These are phyloP conservation scores for Boletus rubroflammeus DNA, from an alignment of 768 basidiomycete species.

Conservation along the genomic window DNA sequence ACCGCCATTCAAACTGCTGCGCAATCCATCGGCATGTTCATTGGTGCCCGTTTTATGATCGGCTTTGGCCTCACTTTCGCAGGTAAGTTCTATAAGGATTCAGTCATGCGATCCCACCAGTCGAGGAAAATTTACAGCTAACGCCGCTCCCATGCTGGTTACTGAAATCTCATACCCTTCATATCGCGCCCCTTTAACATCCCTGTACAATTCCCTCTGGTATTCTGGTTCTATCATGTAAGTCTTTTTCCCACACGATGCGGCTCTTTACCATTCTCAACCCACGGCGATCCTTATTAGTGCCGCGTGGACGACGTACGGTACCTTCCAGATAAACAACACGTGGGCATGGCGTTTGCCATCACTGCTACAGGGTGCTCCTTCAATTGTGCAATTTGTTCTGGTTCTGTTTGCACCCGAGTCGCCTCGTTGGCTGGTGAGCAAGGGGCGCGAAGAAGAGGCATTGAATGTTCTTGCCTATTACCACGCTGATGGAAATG, in stretches of 20 bases:
- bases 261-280: neutral
- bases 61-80: constrained; percentile 77
- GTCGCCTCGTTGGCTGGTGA: constrained; percentile 80
- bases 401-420: constrained; percentile 74
- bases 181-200: constrained; percentile 76
- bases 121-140: constrained; percentile 36
- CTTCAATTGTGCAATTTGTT: constrained; percentile 61
- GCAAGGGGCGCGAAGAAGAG: constrained; percentile 66
- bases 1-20: constrained; percentile 68
- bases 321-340: constrained; percentile 64
- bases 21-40: constrained; percentile 74
- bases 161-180: constrained; percentile 84
- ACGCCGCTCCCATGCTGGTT: constrained; percentile 79
- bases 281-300: constrained; percentile 25
- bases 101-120: neutral
- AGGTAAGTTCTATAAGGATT: constrained; percentile 31
- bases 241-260: constrained; percentile 21
- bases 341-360: constrained; percentile 85
- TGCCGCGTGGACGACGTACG: constrained; percentile 84
- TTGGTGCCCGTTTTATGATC: constrained; percentile 74
- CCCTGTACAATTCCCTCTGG: constrained; percentile 82
- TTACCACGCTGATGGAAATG: constrained; percentile 78
- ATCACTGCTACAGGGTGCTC: constrained; percentile 66
- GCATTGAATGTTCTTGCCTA: constrained; percentile 72
- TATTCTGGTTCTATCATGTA: constrained; percentile 78